Evolutionary conservation across 2,329 filamentous ascomycete species (phyloP).

Genomic region (Fusarium sp.): DNA sequence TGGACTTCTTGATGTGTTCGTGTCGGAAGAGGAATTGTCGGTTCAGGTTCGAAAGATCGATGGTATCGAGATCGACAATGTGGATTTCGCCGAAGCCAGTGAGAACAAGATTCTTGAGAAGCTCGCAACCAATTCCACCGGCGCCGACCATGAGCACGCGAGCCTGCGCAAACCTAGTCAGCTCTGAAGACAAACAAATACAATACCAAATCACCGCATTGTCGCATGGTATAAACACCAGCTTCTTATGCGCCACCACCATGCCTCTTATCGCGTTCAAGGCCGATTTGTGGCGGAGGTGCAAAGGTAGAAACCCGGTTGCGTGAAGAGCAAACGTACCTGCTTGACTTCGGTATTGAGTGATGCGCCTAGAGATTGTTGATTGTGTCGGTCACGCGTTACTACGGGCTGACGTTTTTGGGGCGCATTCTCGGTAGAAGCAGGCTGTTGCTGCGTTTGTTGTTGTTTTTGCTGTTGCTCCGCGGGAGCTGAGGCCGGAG

Average conservation of each 20-base stretch:
- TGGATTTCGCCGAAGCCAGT: conserved; percentile 93
- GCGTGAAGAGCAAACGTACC: conserved; percentile 58
- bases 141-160: conserved; percentile 94
- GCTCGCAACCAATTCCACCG: conserved; percentile 96
- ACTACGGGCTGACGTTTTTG: conserved; percentile 46
- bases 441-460: conserved; percentile 31
- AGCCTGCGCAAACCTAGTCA: conserved; percentile 65
- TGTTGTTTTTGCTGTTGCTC: conserved; percentile 27
- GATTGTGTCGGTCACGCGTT: conserved; percentile 66
- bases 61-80: conserved; percentile 96
- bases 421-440: conserved; percentile 35
- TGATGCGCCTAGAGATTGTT: conserved; percentile 74
- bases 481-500: conserved; percentile 3
- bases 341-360: conserved; percentile 76
- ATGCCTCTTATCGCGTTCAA: conserved; percentile 9
- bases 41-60: conserved; percentile 97
- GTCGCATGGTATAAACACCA: neutral
- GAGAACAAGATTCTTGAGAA: conserved; percentile 95
- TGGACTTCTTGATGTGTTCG: conserved; percentile 98
- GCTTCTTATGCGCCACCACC: conserved; percentile 4
- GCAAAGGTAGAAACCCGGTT: conserved; percentile 13
- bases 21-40: conserved; percentile 96
- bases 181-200: conserved; percentile 11
- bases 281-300: conserved; percentile 19
- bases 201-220: conserved; percentile 1